Evolutionary conservation across 805 yeast species (phyloP).

Genomic region (Zygosaccharomyces lentus): DNA sequence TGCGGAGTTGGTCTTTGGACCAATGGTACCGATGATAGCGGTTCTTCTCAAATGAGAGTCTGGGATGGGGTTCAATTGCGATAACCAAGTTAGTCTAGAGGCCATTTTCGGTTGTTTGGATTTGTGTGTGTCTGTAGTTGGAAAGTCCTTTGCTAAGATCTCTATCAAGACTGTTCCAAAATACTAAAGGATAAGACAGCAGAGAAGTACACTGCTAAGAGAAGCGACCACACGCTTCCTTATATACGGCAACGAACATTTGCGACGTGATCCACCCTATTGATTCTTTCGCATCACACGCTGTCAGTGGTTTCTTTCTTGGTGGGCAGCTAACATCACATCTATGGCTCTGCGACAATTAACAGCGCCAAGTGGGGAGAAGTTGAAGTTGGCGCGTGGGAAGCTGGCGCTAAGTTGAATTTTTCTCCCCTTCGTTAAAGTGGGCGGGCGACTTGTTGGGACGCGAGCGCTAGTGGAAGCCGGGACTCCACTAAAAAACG

Average conservation of each 20-base stretch:
- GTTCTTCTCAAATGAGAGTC: slow-evolving; percentile 84
- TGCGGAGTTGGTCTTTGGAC: slow-evolving; percentile 93
- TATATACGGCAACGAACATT: not conserved
- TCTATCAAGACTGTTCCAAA: not conserved
- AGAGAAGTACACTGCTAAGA: not conserved
- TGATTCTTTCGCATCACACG: not conserved
- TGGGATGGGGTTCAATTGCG: slow-evolving; percentile 73
- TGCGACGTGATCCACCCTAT: not conserved
- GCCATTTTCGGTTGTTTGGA: slow-evolving; percentile 32
- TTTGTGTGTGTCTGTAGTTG: not conserved
- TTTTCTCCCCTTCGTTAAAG: not conserved
- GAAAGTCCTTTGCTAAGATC: not conserved
- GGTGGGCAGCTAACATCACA: too few species aligned
- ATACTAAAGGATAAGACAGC: not conserved
- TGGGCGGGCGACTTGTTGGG: not conserved
- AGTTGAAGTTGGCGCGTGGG: not conserved
- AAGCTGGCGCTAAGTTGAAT: not conserved
- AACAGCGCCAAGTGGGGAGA: not conserved
- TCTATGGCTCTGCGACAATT: not conserved
- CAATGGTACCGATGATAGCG: slow-evolving; percentile 97
- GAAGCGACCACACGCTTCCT: not conserved
- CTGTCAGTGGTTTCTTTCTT: not conserved
- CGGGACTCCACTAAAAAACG: not conserved
- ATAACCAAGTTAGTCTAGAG: slow-evolving; percentile 74
- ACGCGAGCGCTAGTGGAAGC: not conserved